Evolutionary conservation across 805 yeast genomes (phyloP).

Genomic region (Candida rishiriensis): DNA sequence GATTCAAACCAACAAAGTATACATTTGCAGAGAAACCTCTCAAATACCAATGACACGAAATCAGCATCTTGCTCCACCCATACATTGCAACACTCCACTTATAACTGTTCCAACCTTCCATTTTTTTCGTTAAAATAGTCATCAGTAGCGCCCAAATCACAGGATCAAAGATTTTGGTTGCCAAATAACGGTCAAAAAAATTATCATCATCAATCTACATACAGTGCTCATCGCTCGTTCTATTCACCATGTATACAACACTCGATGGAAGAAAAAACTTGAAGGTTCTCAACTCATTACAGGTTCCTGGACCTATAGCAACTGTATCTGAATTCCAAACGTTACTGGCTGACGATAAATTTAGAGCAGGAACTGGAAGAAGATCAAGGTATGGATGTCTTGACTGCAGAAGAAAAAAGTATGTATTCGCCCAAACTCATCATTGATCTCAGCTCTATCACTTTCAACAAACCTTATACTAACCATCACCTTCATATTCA

Average conservation of each 20-base stretch:
- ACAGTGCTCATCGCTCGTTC: too few species aligned
- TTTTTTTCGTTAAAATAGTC: too few species aligned
- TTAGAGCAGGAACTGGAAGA: slow-evolving; percentile 7
- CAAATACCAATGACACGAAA: too few species aligned
- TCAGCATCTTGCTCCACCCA: too few species aligned
- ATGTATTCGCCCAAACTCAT: neutral
- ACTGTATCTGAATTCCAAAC: slow-evolving; percentile 6
- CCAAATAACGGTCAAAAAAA: too few species aligned
- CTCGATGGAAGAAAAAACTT: slow-evolving; percentile 7
- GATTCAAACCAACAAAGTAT: too few species aligned
- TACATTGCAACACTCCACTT: too few species aligned
- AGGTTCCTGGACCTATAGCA: neutral
- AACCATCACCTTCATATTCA: neutral
- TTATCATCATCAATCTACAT: too few species aligned
- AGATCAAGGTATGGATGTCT: slow-evolving; percentile 18
- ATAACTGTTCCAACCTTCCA: too few species aligned
- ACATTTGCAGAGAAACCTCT: too few species aligned
- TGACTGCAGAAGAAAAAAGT: slow-evolving; percentile 16
- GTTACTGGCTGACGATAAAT: slow-evolving; percentile 6
- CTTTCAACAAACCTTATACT: neutral
- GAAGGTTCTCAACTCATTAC: slow-evolving; percentile 4
- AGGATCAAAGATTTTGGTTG: too few species aligned
- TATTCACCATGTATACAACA: slow-evolving; percentile 9
- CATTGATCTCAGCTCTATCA: neutral
- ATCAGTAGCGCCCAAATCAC: too few species aligned